Evolutionary conservation across 768 basidiomycete genomes (phyloP), one percentile per base, ranked within the genome.

Genomic region (Phanerochaete carnosa): DNA sequence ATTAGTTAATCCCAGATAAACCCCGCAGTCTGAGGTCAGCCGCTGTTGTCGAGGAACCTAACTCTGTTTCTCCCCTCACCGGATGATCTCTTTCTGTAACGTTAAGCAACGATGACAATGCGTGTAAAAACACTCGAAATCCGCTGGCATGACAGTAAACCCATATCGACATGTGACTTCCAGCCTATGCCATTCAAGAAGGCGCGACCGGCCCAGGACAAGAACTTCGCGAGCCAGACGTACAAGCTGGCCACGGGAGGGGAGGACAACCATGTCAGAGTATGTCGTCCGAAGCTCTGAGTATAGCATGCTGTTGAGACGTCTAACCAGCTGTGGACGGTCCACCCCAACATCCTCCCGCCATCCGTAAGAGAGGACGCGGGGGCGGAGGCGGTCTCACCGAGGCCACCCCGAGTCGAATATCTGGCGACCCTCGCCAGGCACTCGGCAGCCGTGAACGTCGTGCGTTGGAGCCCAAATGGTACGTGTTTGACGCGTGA

Each of bases 111-210:
- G 29, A 55, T 35, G 54, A 59, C 53, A 22, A 95, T 95, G 92
- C 88, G 92, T 62, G 92, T 90, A 72, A 84, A 90, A 61, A 94
- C 93, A 3, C 84, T 95, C 47, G 94, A 95, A 78, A 97, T 97
- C 70, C 84, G 95, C 64, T 97, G 94, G 94, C 94, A 97, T 80
- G 94, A 95, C 79, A 87, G 83, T 73, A 93, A 93, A 70, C 94
- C 94, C 47, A 95, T 99, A 74, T 95, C 94, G 46, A 92, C 94
- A 16, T 94, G 92, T 74, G 97, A 99, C 79, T 97, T 97, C 70
- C 97, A 98, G 71, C 89, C 93, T 22, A 71, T 87, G 32, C 77
- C 90, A 1, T 91, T 82, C 79, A 92, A 90, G 79, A 90, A 87
- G 74, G 87, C 90, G 76, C 85, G 89, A 75, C 88, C 89, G 19